phyloP scores from a whole-genome alignment of 2,329 filamentous ascomycete species.

The Botryotinia globosa region DNA sequence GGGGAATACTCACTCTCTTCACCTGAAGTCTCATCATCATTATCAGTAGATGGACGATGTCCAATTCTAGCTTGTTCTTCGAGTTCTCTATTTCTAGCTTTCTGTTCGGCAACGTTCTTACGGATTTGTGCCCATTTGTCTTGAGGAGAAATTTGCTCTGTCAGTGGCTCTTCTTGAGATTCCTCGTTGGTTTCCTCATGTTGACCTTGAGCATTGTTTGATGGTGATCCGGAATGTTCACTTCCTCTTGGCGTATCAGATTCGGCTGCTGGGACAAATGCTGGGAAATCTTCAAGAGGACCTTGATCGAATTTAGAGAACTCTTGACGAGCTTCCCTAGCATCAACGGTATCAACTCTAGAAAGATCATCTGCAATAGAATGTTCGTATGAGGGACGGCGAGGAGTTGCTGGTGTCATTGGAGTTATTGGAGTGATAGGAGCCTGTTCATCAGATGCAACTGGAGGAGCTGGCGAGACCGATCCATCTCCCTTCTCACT shows the following conservation, averaged over 20 bases:
- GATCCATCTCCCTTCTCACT: conserved; percentile 29
- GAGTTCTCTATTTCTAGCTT: conserved; percentile 61
- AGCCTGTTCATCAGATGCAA: conserved; percentile 34
- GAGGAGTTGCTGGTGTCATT: conserved; percentile 30
- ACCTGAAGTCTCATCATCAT: conserved; percentile 84
- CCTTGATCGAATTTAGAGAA: conserved; percentile 80
- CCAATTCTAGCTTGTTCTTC: conserved; percentile 60
- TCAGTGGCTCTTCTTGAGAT: conserved; percentile 32
- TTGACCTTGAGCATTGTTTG: conserved; percentile 25
- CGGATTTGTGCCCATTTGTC: conserved; percentile 96
- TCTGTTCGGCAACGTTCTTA: conserved; percentile 84
- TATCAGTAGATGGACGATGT: conserved; percentile 57
- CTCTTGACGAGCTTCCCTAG: conserved; percentile 56
- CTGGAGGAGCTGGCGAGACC: conserved; percentile 35
- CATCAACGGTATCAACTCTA: conserved; percentile 58
- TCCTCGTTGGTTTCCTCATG: conserved; percentile 36
- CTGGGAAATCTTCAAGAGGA: conserved; percentile 80
- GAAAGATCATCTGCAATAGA: conserved; percentile 51
- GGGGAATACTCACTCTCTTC: conserved; percentile 75
- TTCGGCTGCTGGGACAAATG: conserved; percentile 61
- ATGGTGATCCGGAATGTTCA: conserved; percentile 44
- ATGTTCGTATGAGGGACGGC: conserved; percentile 44
- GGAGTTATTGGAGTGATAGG: conserved; percentile 33
- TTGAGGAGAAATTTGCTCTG: conserved; percentile 39
- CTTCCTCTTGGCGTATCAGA: conserved; percentile 34